A percentile compares a stretch with the other conserved stretches of the same genome.
These are phyloP conservation scores for Fusarium sp. DNA, from an alignment of 2,329 filamentous ascomycete species.

Conservation along the genomic window DNA sequence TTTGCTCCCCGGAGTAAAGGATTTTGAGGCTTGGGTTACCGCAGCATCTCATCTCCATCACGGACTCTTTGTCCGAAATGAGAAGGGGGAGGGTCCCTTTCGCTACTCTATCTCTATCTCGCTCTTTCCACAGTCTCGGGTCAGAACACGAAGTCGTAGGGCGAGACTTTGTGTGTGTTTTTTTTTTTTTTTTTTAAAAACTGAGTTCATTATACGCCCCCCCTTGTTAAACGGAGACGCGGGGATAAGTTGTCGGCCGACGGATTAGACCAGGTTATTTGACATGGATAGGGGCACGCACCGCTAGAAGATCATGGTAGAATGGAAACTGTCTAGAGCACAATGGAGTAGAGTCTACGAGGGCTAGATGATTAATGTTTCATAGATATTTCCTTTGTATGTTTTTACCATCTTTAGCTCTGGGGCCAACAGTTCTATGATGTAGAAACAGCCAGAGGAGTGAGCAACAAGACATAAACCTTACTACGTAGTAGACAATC, in stretches of 20 bases:
- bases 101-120: not conserved
- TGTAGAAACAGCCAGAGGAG: not conserved
- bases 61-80: not conserved
- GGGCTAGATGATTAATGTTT: slow-evolving; percentile 2
- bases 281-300: not conserved
- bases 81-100: not conserved
- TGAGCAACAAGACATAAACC: not conserved
- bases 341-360: not conserved
- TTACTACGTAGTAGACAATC: not conserved
- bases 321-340: not conserved
- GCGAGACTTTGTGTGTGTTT: not conserved
- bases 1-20: not conserved
- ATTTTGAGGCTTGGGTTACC: not conserved
- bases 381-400: not conserved
- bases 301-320: not conserved
- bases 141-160: not conserved
- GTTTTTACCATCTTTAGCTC: not conserved
- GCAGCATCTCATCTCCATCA: not conserved
- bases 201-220: not conserved
- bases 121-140: not conserved
- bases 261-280: not conserved
- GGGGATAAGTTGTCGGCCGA: not conserved
- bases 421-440: not conserved
- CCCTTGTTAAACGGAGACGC: not conserved
- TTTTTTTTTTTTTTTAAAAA: not conserved